Conservation (phyloP, 2,329 filamentous ascomycete species). For the Dactylella cylindrospora region DNA sequence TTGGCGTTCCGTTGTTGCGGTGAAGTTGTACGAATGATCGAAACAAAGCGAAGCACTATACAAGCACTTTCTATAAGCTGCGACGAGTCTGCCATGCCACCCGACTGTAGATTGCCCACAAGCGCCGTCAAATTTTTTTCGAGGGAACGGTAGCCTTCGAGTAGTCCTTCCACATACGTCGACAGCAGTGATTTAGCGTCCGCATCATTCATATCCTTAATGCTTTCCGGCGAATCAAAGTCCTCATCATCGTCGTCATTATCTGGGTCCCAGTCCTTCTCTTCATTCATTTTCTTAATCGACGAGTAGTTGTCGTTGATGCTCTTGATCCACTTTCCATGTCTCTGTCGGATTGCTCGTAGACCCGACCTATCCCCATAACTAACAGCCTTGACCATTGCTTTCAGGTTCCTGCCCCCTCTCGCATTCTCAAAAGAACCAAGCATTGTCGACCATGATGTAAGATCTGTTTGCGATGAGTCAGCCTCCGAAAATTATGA, state of each 20-base stretch:
- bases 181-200: slow-evolving; percentile 30
- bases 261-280: slow-evolving; percentile 40
- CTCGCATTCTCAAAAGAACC: slow-evolving; percentile 36
- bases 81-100: slow-evolving; percentile 7
- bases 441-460: slow-evolving; percentile 31
- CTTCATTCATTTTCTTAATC: slow-evolving; percentile 33
- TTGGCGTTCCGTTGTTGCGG: slow-evolving; percentile 11
- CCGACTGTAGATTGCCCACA: slow-evolving; percentile 9
- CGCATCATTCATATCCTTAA: slow-evolving; percentile 36
- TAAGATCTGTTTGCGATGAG: slow-evolving; percentile 2
- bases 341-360: slow-evolving; percentile 15
- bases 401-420: slow-evolving; percentile 37
- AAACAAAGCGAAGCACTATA: slow-evolving; percentile 29
- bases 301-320: slow-evolving; percentile 27
- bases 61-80: slow-evolving; percentile 20
- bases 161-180: slow-evolving; percentile 33
- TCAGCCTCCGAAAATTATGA: slow-evolving; percentile 9
- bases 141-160: slow-evolving; percentile 25
- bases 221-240: slow-evolving; percentile 25
- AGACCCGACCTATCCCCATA: slow-evolving; percentile 37
- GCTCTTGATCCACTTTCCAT: slow-evolving; percentile 27
- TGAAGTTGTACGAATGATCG: slow-evolving; percentile 13
- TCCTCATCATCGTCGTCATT: slow-evolving; percentile 40
- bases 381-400: slow-evolving; percentile 38
- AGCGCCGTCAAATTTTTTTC: slow-evolving; percentile 21